These are phyloP conservation scores for Penicillium sp. DNA, from an alignment of 2,329 filamentous ascomycete species.

Conservation along the genomic window DNA sequence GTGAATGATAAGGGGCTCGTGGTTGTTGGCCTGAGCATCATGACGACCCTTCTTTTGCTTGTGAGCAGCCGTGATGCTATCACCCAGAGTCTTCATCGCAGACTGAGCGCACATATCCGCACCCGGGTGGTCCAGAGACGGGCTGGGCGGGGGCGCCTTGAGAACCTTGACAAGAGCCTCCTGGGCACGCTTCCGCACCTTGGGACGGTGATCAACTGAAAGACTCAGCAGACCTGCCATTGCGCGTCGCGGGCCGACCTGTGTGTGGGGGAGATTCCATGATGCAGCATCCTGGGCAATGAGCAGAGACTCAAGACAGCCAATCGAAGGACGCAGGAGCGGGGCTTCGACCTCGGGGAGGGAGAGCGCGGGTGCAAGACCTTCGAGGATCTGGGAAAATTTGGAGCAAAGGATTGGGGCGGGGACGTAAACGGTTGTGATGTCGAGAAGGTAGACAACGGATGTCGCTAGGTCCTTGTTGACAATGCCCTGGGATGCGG, in stretches of 20 bases:
- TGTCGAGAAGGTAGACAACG: conserved; percentile 91
- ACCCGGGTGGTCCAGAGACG: conserved; percentile 88
- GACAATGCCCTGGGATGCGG: conserved; percentile 60
- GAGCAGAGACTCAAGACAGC: conserved; percentile 88
- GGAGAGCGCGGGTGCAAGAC: conserved; percentile 79
- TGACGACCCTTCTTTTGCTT: conserved; percentile 63
- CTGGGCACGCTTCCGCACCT: conserved; percentile 89
- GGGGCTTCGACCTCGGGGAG: conserved; percentile 81
- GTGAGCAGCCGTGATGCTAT: conserved; percentile 65
- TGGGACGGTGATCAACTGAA: conserved; percentile 82
- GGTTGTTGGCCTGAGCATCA: conserved; percentile 49
- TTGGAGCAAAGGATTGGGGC: conserved; percentile 86
- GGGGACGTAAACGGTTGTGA: conserved; percentile 81
- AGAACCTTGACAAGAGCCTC: conserved; percentile 83
- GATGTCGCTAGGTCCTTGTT: conserved; percentile 82
- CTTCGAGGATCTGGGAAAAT: conserved; percentile 87
- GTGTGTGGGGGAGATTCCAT: conserved; percentile 81
- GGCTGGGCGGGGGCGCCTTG: conserved; percentile 81
- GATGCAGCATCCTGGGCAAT: conserved; percentile 81
- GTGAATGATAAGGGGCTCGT: conserved; percentile 86
- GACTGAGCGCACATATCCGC: conserved; percentile 95
- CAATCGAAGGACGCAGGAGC: conserved; percentile 81
- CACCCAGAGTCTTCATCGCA: conserved; percentile 74
- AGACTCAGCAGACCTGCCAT: conserved; percentile 83
- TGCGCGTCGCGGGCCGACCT: conserved; percentile 82